phyloP scores from a whole-genome alignment of 495 filamentous ascomycete genomes.

The Podospora pseudoanserina region DNA sequence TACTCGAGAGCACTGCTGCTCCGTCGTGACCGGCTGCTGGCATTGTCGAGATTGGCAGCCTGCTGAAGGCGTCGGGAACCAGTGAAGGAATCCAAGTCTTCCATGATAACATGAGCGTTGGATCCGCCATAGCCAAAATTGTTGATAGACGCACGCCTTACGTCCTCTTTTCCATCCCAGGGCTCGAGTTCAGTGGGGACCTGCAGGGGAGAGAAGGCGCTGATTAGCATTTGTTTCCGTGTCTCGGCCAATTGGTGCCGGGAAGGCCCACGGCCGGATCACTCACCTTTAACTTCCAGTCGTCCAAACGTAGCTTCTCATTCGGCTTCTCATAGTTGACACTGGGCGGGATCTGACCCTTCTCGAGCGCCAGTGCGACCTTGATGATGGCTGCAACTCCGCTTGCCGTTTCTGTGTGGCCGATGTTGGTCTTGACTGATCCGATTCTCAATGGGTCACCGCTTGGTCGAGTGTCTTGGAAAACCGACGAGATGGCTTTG shows the following conservation, averaged over 20 bases:
- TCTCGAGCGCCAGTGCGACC: conserved; percentile 38
- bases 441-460: conserved; percentile 39
- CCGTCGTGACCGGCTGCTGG: conserved; percentile 9
- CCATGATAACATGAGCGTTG: conserved; percentile 29
- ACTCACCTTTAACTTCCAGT: conserved; percentile 37
- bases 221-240: not conserved
- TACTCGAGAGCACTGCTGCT: conserved; percentile 10
- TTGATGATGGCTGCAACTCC: conserved; percentile 49
- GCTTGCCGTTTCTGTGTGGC: conserved; percentile 41
- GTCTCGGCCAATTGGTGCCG: not conserved
- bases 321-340: conserved; percentile 44
- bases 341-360: conserved; percentile 42
- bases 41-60: not conserved
- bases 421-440: conserved; percentile 43
- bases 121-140: conserved; percentile 29
- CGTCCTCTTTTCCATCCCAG: conserved; percentile 20
- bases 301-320: conserved; percentile 34
- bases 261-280: not conserved
- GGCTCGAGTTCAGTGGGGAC: conserved; percentile 21
- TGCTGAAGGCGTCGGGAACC: not conserved
- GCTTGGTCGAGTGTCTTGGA: conserved; percentile 30
- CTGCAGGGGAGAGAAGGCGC: not conserved
- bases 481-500: conserved; percentile 42
- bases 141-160: conserved; percentile 24
- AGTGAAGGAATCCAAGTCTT: conserved; percentile 18